phyloP scores from a whole-genome alignment of 768 basidiomycete species.

The Xanthoconium stramineum region DNA sequence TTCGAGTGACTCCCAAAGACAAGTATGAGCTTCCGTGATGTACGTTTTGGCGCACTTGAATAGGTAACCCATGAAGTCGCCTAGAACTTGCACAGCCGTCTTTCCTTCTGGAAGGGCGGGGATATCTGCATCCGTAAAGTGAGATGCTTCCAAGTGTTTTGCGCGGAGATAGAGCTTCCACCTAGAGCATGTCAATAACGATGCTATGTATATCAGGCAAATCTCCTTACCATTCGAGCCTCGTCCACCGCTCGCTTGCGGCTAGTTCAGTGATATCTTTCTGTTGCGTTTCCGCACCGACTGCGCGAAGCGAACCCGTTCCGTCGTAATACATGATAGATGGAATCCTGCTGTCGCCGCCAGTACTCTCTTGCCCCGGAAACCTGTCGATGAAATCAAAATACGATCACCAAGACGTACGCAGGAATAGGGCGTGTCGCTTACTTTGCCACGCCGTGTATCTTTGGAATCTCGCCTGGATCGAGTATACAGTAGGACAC shows the following conservation, averaged over 20 bases:
- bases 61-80: slow-evolving; percentile 44
- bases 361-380: slow-evolving; percentile 35
- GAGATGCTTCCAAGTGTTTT: slow-evolving; percentile 23
- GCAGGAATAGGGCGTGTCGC: neutral
- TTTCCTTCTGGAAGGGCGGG: slow-evolving; percentile 11
- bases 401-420: neutral
- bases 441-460: slow-evolving; percentile 24
- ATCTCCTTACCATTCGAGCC: slow-evolving; percentile 37
- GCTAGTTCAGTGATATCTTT: slow-evolving; percentile 33
- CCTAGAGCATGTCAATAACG: slow-evolving; percentile 8
- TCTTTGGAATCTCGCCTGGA: slow-evolving; percentile 28
- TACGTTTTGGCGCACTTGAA: slow-evolving; percentile 40
- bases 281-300: slow-evolving; percentile 40
- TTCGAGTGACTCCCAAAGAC: slow-evolving; percentile 43
- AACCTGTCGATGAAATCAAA: slow-evolving; percentile 13
- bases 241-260: slow-evolving; percentile 38
- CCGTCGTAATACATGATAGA: slow-evolving; percentile 42
- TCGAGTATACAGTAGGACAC: slow-evolving; percentile 39
- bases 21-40: slow-evolving; percentile 41
- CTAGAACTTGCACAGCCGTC: slow-evolving; percentile 22
- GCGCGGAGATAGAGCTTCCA: slow-evolving; percentile 37
- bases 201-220: no score
- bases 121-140: slow-evolving; percentile 19
- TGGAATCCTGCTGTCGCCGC: slow-evolving; percentile 41
- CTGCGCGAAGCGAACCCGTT: slow-evolving; percentile 35